Conservation (phyloP, 495 filamentous ascomycete species). For the Baudoinia panamericana region DNA sequence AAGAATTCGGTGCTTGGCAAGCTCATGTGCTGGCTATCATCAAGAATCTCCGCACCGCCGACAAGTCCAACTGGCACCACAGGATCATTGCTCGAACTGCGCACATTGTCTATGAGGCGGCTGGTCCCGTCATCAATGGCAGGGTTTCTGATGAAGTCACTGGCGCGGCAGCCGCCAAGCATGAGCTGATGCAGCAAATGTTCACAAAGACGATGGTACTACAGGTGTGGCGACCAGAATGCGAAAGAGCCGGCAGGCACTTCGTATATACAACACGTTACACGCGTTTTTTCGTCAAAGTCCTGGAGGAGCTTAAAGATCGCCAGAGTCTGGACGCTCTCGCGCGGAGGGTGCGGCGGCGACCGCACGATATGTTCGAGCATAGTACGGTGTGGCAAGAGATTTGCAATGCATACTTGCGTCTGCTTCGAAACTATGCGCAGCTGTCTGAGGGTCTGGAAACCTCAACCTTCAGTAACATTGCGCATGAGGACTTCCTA, state of each 20-base stretch:
- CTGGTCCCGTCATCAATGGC: neutral
- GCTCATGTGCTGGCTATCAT: conserved; percentile 59
- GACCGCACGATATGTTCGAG: conserved; percentile 69
- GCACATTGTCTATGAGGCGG: conserved; percentile 48
- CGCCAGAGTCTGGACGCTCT: conserved; percentile 65
- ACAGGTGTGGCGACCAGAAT: conserved; percentile 92
- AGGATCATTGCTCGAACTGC: conserved; percentile 72
- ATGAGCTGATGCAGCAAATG: conserved; percentile 70
- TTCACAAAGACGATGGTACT: conserved; percentile 91
- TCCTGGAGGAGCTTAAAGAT: conserved; percentile 68
- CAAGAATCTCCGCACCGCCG: conserved; percentile 62
- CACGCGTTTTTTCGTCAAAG: conserved; percentile 59
- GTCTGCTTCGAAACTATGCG: conserved; percentile 57
- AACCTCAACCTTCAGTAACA: conserved; percentile 68
- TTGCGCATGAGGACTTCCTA: conserved; percentile 70
- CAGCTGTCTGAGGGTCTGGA: conserved; percentile 51
- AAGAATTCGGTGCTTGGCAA: conserved; percentile 56
- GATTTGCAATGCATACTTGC: conserved; percentile 57
- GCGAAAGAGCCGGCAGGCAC: conserved; percentile 80
- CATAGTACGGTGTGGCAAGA: conserved; percentile 78
- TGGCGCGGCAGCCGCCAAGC: conserved; percentile 49
- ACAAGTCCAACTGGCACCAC: conserved; percentile 96
- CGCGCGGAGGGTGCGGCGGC: conserved; percentile 68
- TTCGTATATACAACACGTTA: conserved; percentile 91
- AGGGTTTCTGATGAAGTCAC: conserved; percentile 26